These are phyloP conservation scores for Cutaneotrichosporon sp. DNA, from an alignment of 1,284 basidiomycete species.

Conservation along the genomic window DNA sequence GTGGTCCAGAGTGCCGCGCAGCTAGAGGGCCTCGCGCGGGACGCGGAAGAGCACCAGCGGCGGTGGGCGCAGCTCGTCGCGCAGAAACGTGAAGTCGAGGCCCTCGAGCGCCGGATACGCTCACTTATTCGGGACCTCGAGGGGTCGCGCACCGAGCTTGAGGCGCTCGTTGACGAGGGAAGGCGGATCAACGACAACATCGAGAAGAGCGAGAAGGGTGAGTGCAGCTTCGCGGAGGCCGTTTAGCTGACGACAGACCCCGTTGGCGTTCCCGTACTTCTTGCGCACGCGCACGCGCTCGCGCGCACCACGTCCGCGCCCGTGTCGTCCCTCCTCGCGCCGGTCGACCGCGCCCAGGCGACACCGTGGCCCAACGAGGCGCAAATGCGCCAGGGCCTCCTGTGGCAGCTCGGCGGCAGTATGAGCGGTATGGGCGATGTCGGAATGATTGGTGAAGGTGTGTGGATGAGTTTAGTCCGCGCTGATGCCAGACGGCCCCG, in stretches of 20 bases:
- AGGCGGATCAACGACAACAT: conserved; percentile 23
- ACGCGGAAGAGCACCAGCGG: conserved; percentile 31
- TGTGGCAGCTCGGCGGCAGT: conserved; percentile 41
- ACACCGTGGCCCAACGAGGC: conserved; percentile 41
- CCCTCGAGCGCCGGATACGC: conserved; percentile 27
- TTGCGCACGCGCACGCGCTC: conserved; percentile 36
- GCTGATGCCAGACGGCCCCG: conserved; percentile 5
- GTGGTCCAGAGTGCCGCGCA: conserved; percentile 21
- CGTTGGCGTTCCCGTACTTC: conserved; percentile 22
- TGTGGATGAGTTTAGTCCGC: conserved; percentile 25
- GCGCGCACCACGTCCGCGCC: conserved; percentile 37
- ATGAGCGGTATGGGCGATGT: conserved; percentile 39
- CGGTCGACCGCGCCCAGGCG: conserved; percentile 27
- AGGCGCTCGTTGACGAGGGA: conserved; percentile 29
- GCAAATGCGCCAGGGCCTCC: conserved; percentile 38
- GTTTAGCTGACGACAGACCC: conserved; percentile 24
- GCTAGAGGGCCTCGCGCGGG: conserved; percentile 22
- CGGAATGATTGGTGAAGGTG: conserved; percentile 28
- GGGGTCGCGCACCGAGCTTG: conserved; percentile 26
- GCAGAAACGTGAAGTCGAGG: conserved; percentile 26
- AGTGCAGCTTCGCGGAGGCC: not conserved
- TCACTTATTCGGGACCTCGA: conserved; percentile 26
- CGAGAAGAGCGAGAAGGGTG: conserved; percentile 28
- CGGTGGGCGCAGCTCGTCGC: conserved; percentile 22
- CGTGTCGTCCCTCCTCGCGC: conserved; percentile 24